Percentiles rank a stretch among this genome's conserved stretches.
These are phyloP conservation scores for Toxoplasma gondii DNA, from an alignment of 169 alveolate species.

Conservation along the genomic window DNA sequence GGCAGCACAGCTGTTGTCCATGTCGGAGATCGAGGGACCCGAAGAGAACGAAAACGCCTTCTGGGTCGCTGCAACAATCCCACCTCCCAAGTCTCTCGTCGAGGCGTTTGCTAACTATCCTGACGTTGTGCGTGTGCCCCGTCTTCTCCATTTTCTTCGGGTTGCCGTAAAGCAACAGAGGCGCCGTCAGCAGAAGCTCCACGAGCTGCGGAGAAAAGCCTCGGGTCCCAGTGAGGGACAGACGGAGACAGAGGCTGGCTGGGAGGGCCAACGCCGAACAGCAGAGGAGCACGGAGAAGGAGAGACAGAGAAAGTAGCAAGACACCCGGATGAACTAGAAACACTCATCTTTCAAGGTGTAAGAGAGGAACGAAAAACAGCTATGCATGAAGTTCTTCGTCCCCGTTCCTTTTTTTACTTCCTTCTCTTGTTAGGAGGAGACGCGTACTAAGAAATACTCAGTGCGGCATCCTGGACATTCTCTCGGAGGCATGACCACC, in stretches of 20 bases:
- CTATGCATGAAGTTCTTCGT: background rate
- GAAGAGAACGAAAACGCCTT: background rate
- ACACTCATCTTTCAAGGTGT: background rate
- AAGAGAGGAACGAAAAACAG: background rate
- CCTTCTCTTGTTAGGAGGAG: background rate
- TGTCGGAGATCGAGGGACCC: background rate
- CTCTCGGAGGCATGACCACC: background rate
- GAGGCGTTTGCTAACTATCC: background rate
- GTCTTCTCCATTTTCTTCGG: background rate
- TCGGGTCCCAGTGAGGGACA: background rate
- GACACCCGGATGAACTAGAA: background rate
- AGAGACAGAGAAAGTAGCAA: background rate
- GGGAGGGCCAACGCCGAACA: background rate
- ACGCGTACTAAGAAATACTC: background rate
- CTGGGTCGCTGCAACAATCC: background rate
- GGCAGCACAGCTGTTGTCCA: background rate
- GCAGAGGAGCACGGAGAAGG: background rate
- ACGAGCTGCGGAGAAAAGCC: background rate
- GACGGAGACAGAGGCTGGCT: background rate
- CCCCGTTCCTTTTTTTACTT: too few relatives aligned
- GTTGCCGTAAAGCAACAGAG: background rate
- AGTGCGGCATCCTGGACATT: background rate
- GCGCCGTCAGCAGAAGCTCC: background rate
- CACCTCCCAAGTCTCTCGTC: background rate
- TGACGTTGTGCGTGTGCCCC: conserved; percentile 3